Evolutionary conservation across 345 rosid species (phyloP).

Genomic region (Salix udensis): DNA sequence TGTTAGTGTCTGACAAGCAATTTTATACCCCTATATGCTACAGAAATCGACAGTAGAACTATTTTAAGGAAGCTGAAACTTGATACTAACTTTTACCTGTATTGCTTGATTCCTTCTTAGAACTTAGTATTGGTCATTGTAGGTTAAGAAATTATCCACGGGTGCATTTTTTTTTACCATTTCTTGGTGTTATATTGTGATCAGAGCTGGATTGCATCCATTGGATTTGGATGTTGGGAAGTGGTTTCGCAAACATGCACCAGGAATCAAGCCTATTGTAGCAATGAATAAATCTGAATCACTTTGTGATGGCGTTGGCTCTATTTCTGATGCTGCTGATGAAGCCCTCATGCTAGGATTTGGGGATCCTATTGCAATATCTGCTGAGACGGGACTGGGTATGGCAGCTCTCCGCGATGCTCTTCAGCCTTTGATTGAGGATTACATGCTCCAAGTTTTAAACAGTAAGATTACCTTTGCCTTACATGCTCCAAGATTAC

Average conservation of each 20-base stretch:
- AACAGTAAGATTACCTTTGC: constrained; percentile 41
- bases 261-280: constrained; percentile 60
- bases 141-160: not conserved
- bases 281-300: constrained; percentile 91
- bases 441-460: constrained; percentile 46
- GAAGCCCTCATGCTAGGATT: constrained; percentile 71
- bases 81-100: not conserved
- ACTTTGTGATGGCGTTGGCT: constrained; percentile 47
- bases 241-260: constrained; percentile 85
- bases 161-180: constrained; percentile 5
- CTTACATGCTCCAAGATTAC: not conserved
- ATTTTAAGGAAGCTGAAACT: not conserved
- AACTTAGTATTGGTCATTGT: not conserved
- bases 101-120: not conserved
- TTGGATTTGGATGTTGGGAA: constrained; percentile 89
- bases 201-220: constrained; percentile 85
- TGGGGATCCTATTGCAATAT: constrained; percentile 86
- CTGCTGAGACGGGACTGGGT: constrained; percentile 96
- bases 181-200: constrained; percentile 16
- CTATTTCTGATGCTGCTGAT: constrained; percentile 59
- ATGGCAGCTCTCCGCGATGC: constrained; percentile 74
- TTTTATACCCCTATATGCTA: not conserved
- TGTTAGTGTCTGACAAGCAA: not conserved
- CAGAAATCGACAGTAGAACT: not conserved
- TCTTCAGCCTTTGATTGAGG: constrained; percentile 68